These are phyloP conservation scores for Tagetes erecta DNA, from an alignment of 129 eudicot species.

Conservation along the genomic window DNA sequence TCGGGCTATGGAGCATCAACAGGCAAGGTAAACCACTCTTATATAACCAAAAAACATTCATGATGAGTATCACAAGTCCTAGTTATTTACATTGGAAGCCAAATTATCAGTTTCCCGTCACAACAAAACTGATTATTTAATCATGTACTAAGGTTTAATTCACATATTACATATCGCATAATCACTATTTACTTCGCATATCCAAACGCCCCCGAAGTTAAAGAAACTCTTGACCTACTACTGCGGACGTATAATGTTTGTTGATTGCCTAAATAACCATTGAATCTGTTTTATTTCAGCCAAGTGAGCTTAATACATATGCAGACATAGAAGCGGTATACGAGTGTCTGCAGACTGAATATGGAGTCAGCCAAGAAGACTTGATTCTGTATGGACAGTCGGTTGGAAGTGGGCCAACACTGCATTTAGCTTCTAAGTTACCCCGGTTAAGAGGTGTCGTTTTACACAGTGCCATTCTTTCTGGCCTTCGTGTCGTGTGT, in stretches of 20 bases:
- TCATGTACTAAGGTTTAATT: no score
- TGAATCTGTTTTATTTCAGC: constrained; percentile 45
- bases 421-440: constrained; percentile 74
- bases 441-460: constrained; percentile 92
- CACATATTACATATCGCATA: not conserved
- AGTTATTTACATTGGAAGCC: no score
- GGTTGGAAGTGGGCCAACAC: constrained; percentile 93
- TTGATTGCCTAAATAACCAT: not conserved
- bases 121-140: no score
- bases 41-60: not conserved
- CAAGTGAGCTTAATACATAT: constrained; percentile 85
- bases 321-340: constrained; percentile 95
- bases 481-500: constrained; percentile 93
- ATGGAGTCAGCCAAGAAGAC: constrained; percentile 90
- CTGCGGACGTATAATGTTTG: not conserved
- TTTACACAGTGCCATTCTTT: constrained; percentile 90
- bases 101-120: no score
- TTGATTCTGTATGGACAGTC: constrained; percentile 86
- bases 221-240: not conserved
- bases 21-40: constrained; percentile 59
- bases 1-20: constrained; percentile 92
- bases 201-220: not conserved
- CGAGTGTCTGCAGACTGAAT: constrained; percentile 82
- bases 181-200: not conserved
- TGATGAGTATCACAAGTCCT: not conserved